A percentile compares a stretch with the other conserved stretches of the same genome.
Conservation (phyloP, 73 alveolate species). For the Paramecium primaurelia region DNA sequence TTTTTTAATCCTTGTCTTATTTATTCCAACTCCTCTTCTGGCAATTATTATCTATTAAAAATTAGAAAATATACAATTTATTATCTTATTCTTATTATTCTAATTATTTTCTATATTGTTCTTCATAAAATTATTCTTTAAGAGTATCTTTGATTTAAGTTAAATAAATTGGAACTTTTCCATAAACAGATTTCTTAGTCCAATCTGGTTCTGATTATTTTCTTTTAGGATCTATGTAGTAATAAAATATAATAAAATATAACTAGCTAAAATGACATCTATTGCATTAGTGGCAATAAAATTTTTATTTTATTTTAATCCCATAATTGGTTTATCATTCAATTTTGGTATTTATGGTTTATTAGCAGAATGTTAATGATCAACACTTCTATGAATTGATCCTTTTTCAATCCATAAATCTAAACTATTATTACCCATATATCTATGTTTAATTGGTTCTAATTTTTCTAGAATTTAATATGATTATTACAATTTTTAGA, state of each 20-base stretch:
- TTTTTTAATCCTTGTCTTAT: constrained; percentile 66
- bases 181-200: constrained; percentile 63
- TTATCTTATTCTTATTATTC: constrained; percentile 48
- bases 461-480: background rate
- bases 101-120: constrained; percentile 55
- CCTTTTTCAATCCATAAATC: background rate
- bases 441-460: background rate
- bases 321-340: constrained; percentile 66
- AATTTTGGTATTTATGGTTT: constrained; percentile 52
- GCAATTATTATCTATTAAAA: background rate
- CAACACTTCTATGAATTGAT: background rate
- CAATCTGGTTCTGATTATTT: constrained; percentile 35
- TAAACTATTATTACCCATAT: background rate
- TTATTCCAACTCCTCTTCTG: constrained; percentile 63
- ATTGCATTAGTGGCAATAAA: constrained; percentile 70
- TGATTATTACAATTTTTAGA: background rate
- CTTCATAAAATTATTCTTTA: constrained; percentile 64
- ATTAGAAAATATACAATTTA: background rate
- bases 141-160: constrained; percentile 59
- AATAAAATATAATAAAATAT: background rate
- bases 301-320: constrained; percentile 61
- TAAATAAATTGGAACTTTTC: constrained; percentile 67
- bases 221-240: constrained; percentile 59
- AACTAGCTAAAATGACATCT: constrained; percentile 54
- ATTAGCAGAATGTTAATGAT: background rate